These are phyloP conservation scores for Torrubiellomyces zombiae DNA, from an alignment of 2,329 filamentous ascomycete genomes.

Conservation along the genomic window DNA sequence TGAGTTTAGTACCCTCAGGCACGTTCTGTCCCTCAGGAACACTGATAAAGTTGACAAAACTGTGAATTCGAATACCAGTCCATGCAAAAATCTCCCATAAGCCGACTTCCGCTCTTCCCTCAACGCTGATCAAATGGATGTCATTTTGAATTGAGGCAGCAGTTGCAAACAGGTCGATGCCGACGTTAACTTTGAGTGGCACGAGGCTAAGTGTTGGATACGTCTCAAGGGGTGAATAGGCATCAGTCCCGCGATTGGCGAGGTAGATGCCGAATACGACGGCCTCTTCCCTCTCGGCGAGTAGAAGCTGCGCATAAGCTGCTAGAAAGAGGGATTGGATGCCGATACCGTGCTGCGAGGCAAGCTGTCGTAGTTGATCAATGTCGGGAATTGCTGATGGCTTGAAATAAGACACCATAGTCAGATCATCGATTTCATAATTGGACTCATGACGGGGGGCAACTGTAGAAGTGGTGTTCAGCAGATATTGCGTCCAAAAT, in stretches of 20 bases:
- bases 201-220: constrained; percentile 69
- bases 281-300: constrained; percentile 6
- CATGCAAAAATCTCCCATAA: constrained; percentile 58
- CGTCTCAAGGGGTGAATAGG: constrained; percentile 24
- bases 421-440: too few relatives aligned
- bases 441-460: neutral
- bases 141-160: constrained; percentile 52
- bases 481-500: constrained; percentile 28
- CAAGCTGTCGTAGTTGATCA: constrained; percentile 12
- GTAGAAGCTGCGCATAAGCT: constrained; percentile 37
- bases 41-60: constrained; percentile 79
- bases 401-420: constrained; percentile 23
- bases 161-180: constrained; percentile 23
- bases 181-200: constrained; percentile 41
- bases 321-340: constrained; percentile 65
- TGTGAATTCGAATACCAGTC: constrained; percentile 55
- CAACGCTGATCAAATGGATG: constrained; percentile 38
- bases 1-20: too few relatives aligned
- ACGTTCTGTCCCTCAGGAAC: too few relatives aligned
- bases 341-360: constrained; percentile 39
- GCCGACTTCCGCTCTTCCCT: constrained; percentile 37
- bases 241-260: constrained; percentile 49
- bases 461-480: constrained; percentile 1
- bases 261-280: constrained; percentile 66
- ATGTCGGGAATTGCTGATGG: constrained; percentile 27